A percentile compares a stretch with the other conserved stretches of the same genome.
Conservation (phyloP, 345 rosid species). For the Citrus maxima region DNA sequence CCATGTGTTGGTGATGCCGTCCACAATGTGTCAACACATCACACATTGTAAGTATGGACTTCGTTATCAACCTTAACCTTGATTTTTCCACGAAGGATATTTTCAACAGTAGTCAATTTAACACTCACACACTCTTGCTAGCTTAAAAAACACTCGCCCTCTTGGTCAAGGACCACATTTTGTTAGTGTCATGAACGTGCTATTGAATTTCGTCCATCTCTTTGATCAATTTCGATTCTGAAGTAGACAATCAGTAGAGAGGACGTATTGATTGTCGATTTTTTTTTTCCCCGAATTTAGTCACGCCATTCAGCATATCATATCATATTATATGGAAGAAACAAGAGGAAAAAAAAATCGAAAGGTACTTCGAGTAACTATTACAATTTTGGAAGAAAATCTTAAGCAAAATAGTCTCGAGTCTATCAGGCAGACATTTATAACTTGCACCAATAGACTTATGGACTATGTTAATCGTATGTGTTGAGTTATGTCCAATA, state of each 20-base stretch:
- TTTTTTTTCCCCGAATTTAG: not conserved
- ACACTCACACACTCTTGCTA: too few species aligned
- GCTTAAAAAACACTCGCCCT: too few species aligned
- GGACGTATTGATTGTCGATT: not conserved
- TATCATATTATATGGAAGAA: not conserved
- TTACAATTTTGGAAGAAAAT: too few species aligned
- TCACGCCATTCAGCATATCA: not conserved
- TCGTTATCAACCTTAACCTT: not conserved
- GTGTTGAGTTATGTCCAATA: too few species aligned
- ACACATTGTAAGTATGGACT: not conserved
- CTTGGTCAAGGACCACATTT: not conserved
- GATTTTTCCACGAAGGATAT: not conserved
- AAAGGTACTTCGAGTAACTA: too few species aligned
- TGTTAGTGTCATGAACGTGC: not conserved
- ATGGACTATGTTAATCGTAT: too few species aligned
- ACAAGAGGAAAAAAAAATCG: not conserved
- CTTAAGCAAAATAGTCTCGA: too few species aligned
- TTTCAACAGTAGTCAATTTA: too few species aligned
- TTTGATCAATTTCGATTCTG: not conserved
- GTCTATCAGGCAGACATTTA: too few species aligned
- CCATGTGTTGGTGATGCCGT: not conserved
- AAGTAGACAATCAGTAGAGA: not conserved
- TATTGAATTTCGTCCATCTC: not conserved
- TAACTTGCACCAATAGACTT: too few species aligned
- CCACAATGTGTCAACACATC: not conserved